Evolutionary conservation across 2,329 filamentous ascomycete species (phyloP), one percentile per base, ranked within the genome.

Genomic region (Mycosphaerella sp.): DNA sequence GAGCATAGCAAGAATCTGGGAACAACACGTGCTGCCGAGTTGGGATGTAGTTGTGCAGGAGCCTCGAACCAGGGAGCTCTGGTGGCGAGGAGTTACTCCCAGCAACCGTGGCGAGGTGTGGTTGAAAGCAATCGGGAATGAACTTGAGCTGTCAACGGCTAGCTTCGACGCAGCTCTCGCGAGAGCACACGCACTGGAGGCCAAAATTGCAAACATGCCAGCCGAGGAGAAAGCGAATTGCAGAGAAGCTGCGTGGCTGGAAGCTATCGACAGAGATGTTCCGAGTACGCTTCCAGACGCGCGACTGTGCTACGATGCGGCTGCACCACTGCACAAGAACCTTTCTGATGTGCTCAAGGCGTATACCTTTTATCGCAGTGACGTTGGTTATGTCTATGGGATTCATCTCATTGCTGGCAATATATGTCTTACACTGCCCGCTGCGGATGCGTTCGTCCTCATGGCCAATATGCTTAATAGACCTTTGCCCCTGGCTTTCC

Each of bases 381-480:
- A 93, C 64, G 85, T 91, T 62, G 86, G 87, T 56, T 89, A 89
- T 62, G 78, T 87, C 51, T 76, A 78, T 55, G 86, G 86, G 48
- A 86, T 84, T 59, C 86, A 89, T 64, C 83, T 87, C 68, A 75
- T 84, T 57, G 86, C 87, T 1, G 87, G 83, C 0, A 73, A 89
- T 13, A 75, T 89, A 1, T 76, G 90, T 2, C 77, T 90, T 43
- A 87, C 88, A 65, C 77, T 89, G 34, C 75, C 76, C 16, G 73
- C 84, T 1, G 74, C 79, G 1, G 74, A 80, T 13, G 76, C 84
- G 5, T 93, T 93, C 67, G 77, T 85, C 58, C 76, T 82, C 6
- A 76, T 91, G 12, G 84, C 85, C 25, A 93, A 93, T 62, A 68
- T 90, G 12, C 79, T 91, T 44, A 91, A 91, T 67, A 81, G 87